Percentiles rank a stretch among this genome's conserved stretches.
Conservation (phyloP, 805 yeast species). For the Dipodascus albidus region DNA sequence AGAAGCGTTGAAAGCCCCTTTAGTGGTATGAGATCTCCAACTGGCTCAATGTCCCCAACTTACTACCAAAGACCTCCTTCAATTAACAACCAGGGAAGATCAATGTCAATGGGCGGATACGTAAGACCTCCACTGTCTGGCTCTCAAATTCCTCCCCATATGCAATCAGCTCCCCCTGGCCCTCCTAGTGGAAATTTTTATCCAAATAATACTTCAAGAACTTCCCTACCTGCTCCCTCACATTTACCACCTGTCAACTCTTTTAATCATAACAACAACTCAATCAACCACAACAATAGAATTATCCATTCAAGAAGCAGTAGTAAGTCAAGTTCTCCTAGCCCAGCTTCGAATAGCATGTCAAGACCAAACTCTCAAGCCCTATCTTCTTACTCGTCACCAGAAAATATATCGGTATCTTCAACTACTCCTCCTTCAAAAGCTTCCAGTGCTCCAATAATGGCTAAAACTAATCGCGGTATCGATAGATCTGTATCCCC, state of each 20-base stretch:
- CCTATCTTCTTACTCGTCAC: neutral
- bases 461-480: no score
- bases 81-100: neutral
- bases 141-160: neutral
- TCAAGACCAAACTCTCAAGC: neutral
- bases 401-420: neutral
- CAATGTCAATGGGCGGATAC: neutral
- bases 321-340: neutral
- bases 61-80: neutral
- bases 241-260: neutral
- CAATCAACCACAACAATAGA: neutral
- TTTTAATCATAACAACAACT: neutral
- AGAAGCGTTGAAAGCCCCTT: slow-evolving; percentile 12
- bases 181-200: neutral
- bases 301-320: neutral
- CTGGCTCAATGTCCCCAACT: neutral
- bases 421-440: neutral
- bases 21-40: neutral
- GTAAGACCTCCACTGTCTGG: neutral
- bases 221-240: neutral
- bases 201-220: neutral
- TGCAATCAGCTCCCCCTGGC: neutral
- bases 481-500: neutral
- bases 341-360: neutral
- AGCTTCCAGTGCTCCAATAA: neutral